Conservation (phyloP, 306 rosid species). For the Cucumis melo region DNA sequence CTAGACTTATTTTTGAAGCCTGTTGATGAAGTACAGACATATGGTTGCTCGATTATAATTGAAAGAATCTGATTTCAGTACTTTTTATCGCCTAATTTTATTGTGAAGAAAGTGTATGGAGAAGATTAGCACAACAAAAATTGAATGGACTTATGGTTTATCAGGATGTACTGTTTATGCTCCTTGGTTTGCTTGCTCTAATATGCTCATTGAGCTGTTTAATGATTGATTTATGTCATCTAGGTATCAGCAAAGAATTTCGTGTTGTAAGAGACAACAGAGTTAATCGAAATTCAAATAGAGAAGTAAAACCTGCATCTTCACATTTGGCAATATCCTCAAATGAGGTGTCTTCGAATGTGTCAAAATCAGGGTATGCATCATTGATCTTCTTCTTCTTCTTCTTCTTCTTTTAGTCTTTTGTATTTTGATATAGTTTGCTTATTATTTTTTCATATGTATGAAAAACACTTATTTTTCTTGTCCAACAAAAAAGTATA, state of each 20-base stretch:
- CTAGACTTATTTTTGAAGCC: background rate
- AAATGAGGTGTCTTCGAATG: constrained; percentile 18
- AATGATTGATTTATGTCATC: constrained; percentile 15
- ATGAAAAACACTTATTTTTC: background rate
- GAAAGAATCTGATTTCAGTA: background rate
- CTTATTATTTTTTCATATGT: background rate
- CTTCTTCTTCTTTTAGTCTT: background rate
- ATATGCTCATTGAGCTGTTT: constrained; percentile 7
- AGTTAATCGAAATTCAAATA: constrained; percentile 37
- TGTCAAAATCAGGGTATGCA: constrained; percentile 53
- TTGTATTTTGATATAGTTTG: background rate
- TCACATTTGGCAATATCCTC: constrained; percentile 24
- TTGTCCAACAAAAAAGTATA: background rate
- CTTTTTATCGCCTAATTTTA: background rate
- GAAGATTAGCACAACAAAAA: background rate
- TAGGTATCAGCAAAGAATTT: constrained; percentile 70
- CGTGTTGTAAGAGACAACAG: constrained; percentile 94
- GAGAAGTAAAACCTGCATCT: constrained; percentile 53
- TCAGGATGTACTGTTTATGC: background rate
- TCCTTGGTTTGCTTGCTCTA: background rate
- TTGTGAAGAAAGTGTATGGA: background rate
- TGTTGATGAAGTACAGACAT: background rate
- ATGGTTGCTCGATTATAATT: background rate
- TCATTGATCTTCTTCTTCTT: background rate
- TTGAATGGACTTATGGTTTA: background rate